phyloP scores from a whole-genome alignment of 2,329 filamentous ascomycete genomes.

The Lasiodiplodia hormozganensis region DNA sequence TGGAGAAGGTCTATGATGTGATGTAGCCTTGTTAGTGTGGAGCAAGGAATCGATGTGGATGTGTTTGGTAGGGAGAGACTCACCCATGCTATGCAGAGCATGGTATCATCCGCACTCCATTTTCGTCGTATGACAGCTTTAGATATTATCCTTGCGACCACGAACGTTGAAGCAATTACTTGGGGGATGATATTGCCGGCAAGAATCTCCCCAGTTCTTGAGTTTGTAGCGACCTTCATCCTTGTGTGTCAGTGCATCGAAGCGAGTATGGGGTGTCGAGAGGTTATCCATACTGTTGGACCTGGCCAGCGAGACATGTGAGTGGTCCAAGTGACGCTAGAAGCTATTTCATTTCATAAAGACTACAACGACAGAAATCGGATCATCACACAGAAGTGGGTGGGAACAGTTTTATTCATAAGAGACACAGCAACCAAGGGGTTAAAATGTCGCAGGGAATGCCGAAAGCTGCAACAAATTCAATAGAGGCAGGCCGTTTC shows the following conservation, averaged over 20 bases:
- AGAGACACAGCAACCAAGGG: not conserved
- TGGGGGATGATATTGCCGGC: constrained; percentile 16
- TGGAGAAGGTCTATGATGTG: not conserved
- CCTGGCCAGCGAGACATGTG: constrained; percentile 3
- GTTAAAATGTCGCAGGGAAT: not conserved
- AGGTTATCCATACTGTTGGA: constrained; percentile 1
- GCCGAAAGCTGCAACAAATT: not conserved
- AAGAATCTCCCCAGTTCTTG: not conserved
- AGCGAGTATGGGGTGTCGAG: not conserved
- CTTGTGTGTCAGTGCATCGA: not conserved
- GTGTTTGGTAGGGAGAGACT: too few relatives aligned
- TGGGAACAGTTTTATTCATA: not conserved
- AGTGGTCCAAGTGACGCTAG: not conserved
- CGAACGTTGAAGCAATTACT: not conserved
- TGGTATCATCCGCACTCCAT: constrained; percentile 10
- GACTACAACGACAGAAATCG: not conserved
- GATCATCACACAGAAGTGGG: not conserved
- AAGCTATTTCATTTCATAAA: too few relatives aligned
- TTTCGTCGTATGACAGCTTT: constrained; percentile 2
- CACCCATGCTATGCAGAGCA: constrained; percentile 16
- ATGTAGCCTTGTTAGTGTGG: not conserved
- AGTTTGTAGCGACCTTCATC: not conserved
- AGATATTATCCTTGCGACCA: constrained; percentile 11
- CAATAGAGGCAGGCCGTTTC: not conserved
- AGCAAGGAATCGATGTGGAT: not conserved